Percentiles rank a stretch among this genome's conserved stretches.
These are phyloP conservation scores for Lanmaoa rubissima DNA, from an alignment of 768 basidiomycete species.

Conservation along the genomic window DNA sequence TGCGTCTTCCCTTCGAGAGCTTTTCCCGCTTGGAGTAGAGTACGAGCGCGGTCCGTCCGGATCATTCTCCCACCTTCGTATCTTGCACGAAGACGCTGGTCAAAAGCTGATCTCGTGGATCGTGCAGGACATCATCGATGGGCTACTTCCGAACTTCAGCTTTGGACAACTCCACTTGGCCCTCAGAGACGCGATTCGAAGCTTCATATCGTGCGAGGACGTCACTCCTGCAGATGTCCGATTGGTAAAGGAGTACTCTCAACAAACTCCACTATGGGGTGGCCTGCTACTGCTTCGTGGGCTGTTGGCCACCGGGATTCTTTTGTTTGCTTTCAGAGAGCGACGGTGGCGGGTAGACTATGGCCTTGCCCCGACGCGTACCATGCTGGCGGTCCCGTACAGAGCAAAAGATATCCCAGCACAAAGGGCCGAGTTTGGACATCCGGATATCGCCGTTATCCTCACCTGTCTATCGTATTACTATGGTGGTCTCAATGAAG, in stretches of 20 bases:
- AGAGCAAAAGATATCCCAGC: conserved; percentile 39
- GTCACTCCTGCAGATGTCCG: neutral
- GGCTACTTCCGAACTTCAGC: conserved; percentile 12
- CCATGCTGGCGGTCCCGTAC: conserved; percentile 38
- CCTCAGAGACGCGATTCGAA: conserved; percentile 10
- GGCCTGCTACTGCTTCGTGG: conserved; percentile 36
- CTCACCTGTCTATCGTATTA: conserved; percentile 40
- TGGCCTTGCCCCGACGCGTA: conserved; percentile 33
- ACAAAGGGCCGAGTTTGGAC: conserved; percentile 38
- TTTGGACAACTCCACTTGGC: conserved; percentile 8
- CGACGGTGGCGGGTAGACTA: conserved; percentile 41
- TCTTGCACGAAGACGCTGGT: conserved; percentile 15
- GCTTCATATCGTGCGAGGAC: conserved; percentile 24
- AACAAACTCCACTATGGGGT: conserved; percentile 12
- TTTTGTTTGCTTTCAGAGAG: conserved; percentile 31
- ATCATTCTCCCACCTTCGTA: conserved; percentile 26
- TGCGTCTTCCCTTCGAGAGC: conserved; percentile 7
- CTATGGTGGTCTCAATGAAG: conserved; percentile 33
- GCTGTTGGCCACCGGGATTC: conserved; percentile 32
- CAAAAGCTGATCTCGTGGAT: conserved; percentile 12
- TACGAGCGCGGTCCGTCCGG: conserved; percentile 11
- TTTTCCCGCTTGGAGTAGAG: conserved; percentile 17
- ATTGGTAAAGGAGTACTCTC: conserved; percentile 8
- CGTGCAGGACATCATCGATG: conserved; percentile 15
- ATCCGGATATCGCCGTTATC: conserved; percentile 36